Base-by-base conservation (phyloP, 164 flowering plant genomes). In the Umbilicus rupestris region DNA sequence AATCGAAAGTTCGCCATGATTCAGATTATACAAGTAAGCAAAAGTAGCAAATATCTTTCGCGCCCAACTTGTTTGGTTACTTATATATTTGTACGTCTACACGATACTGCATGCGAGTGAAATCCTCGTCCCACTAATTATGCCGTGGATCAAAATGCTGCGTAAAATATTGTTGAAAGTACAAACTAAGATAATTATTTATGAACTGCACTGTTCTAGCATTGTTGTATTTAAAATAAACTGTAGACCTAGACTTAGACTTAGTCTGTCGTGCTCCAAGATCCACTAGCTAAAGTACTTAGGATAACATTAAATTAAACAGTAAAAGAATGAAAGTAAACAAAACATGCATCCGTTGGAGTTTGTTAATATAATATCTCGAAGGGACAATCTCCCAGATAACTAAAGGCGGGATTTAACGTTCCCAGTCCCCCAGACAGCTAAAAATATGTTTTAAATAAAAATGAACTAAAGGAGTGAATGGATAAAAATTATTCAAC, bases 51-150 rank as follows among this genome's bases (percentile, higher is more conserved):
- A n/a, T n/a, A n/a, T n/a, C n/a, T n/a, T n/a, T n/a, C n/a, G 29
- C 20, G 0, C 58, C 82, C 5, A 52, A 52, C 83, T 78, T 70
- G 7, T 77, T 73, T 1, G 81, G 81, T 39, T 44, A 63, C 66
- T 82, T 63, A 26, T 10, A 0, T 47, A 4, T n/a, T 47, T 10
- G 1, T 2, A 47, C 19, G n/a, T 47, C 8, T 19, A 50, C 28
- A 22, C 28, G 20, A 2, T 50, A 20, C 26, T 50, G 11, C 57
- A 22, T 50, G 7, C 57, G 5, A 22, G 57, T 50, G 20, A 50
- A 22, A 50, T 7, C 28, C 20, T 24, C 11, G 8, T 50, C 14
- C 14, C 9, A 50, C 29, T 9, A 6, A 8, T 8, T 20, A 50
- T 2, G 57, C 22, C 22, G 52, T 47, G n/a, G 24, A 0, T n/a